Evolutionary conservation across 140 eudicot genomes (phyloP).

Genomic region (Anethum foeniculum): DNA sequence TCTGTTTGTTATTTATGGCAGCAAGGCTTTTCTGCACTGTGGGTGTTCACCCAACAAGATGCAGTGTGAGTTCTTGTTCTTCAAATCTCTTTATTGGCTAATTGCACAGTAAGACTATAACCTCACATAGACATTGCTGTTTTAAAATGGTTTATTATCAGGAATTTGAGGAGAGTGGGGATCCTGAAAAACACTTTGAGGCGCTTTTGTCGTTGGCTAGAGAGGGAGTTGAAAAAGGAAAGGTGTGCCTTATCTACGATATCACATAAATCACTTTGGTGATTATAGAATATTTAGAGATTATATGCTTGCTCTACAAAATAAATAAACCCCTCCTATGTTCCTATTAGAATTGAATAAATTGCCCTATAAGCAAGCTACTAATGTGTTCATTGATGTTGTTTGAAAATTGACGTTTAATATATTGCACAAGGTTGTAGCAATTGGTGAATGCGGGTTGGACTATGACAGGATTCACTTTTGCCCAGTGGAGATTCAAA

Average conservation of each 20-base stretch:
- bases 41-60: slow-evolving; percentile 98
- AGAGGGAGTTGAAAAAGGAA: slow-evolving; percentile 91
- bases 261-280: slow-evolving; percentile 1
- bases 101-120: background rate
- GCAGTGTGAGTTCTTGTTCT: slow-evolving; percentile 53
- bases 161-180: slow-evolving; percentile 99
- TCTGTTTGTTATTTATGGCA: slow-evolving; percentile 27
- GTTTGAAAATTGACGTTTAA: background rate
- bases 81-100: slow-evolving; percentile 2
- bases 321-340: background rate
- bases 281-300: background rate
- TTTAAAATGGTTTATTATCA: slow-evolving; percentile 17
- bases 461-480: slow-evolving; percentile 97
- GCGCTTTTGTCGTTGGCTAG: slow-evolving; percentile 76
- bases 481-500: slow-evolving; percentile 76
- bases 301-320: background rate
- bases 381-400: background rate
- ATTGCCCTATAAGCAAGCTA: background rate
- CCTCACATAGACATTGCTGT: background rate
- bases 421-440: slow-evolving; percentile 67
- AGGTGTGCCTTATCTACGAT: slow-evolving; percentile 32
- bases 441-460: slow-evolving; percentile 98
- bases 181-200: slow-evolving; percentile 90
- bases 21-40: slow-evolving; percentile 94
- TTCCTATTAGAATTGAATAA: background rate